A percentile compares a stretch with the other conserved stretches of the same genome.
Evolutionary conservation across 768 basidiomycete species (phyloP).

Genomic region (Exidia glandulosa): DNA sequence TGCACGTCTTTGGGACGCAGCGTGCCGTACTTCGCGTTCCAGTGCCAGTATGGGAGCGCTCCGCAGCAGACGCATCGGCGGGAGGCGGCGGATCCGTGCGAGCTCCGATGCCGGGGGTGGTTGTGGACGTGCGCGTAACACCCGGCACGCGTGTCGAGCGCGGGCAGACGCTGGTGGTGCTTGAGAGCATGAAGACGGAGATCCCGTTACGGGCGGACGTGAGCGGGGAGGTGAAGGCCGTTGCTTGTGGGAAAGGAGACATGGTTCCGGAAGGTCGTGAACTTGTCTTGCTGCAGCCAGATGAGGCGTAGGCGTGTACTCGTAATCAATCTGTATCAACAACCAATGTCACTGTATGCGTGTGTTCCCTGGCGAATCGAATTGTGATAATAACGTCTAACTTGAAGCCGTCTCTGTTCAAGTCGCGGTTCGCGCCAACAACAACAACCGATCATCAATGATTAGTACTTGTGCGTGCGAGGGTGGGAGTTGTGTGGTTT

Average conservation of each 20-base stretch:
- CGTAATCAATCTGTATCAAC: too few relatives aligned
- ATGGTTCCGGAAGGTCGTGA: conserved; percentile 86
- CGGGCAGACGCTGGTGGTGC: conserved; percentile 69
- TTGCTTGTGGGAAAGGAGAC: conserved; percentile 75
- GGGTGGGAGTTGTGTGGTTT: too few relatives aligned
- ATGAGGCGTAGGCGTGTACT: too few relatives aligned
- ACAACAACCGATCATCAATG: too few relatives aligned
- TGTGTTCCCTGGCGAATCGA: too few relatives aligned
- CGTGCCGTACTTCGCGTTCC: neutral
- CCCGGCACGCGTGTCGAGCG: conserved; percentile 69
- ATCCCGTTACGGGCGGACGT: conserved; percentile 67
- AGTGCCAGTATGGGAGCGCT: neutral
- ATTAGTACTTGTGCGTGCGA: too few relatives aligned
- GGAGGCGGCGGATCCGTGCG: conserved; percentile 40
- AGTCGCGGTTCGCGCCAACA: too few relatives aligned
- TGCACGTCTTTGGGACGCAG: conserved; percentile 40
- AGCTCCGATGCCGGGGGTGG: conserved; percentile 88
- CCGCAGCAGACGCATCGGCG: neutral
- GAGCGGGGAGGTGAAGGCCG: conserved; percentile 55
- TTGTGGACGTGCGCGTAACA: conserved; percentile 77
- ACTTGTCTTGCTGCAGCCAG: too few relatives aligned
- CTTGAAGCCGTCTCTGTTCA: too few relatives aligned
- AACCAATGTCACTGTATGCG: too few relatives aligned
- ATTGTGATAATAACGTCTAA: too few relatives aligned
- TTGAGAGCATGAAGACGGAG: conserved; percentile 99